Evolutionary conservation across 768 basidiomycete species (phyloP), one percentile per base, ranked within the genome.

Genomic region (Chalciporus sphaerocephalus): DNA sequence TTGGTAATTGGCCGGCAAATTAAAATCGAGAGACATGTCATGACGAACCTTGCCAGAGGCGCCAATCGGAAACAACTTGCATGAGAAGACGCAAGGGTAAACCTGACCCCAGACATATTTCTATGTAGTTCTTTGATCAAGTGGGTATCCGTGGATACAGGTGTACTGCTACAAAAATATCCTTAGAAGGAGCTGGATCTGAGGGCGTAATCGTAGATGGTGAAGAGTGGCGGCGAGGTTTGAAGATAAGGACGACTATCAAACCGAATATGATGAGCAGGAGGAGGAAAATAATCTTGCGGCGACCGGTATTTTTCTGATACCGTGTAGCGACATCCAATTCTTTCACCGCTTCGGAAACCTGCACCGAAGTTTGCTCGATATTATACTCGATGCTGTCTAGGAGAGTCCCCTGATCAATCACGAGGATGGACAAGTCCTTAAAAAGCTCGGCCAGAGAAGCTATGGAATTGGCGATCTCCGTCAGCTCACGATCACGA

Each of bases 311-410:
- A 59, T 87, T 92, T 60, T 85, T 85, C 70, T 99, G 96, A 69
- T 97, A 95, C 92, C 74, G 74, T 43, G 87, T 88, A 5, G 96
- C 96, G 12, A 80, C 73, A 45, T 85, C 72, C 39, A 99, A 73
- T 55, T 96, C 92, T 57, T 81, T 79, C 28, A 87, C 92, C 17
- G 93, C 92, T 36, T 89, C 88, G 44, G 83, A 68, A 62, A 94
- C 76, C 41, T 91, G 81, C 24, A 79, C 78, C 15, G 86, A 86
- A 5, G 94, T 90, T 65, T 89, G 85, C 65, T 97, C 92, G 42
- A 99, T 88, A 63, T 99, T 99, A 69, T 92, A 99, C 67, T 99
- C 96, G 45, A 98, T 79, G 28, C 91, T 92, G 68, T 98, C 96
- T 44, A 98, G 76, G 24, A 99, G 78, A 22, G 95, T 97, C 22